phyloP scores from a whole-genome alignment of 352 stramenopile genomes.

The Phytophthora capsici region DNA sequence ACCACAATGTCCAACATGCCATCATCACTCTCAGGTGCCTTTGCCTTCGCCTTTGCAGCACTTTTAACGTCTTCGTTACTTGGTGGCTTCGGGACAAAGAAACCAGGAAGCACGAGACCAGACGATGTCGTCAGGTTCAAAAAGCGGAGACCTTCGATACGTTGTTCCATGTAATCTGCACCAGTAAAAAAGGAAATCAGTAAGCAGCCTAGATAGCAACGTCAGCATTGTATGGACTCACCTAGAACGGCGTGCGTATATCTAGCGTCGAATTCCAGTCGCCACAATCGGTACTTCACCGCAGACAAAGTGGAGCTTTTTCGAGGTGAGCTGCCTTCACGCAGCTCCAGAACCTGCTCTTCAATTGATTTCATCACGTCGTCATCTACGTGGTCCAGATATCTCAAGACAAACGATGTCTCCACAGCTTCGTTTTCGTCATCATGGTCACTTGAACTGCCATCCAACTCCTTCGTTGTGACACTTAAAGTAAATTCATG shows the following conservation, averaged over 20 bases:
- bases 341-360: constrained; percentile 24
- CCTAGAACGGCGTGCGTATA: constrained; percentile 62
- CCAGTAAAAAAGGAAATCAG: constrained; percentile 4
- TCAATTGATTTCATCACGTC: constrained; percentile 37
- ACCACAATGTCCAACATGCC: constrained; percentile 36
- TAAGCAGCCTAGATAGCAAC: not conserved
- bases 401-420: constrained; percentile 72
- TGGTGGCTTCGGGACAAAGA: constrained; percentile 56
- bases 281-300: constrained; percentile 60
- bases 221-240: constrained; percentile 26
- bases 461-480: constrained; percentile 8
- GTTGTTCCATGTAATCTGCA: constrained; percentile 54
- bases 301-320: constrained; percentile 21
- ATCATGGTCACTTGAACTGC: constrained; percentile 4
- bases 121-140: constrained; percentile 47
- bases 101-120: constrained; percentile 57
- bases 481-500: constrained; percentile 71
- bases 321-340: not conserved
- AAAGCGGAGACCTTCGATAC: constrained; percentile 53
- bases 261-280: constrained; percentile 80
- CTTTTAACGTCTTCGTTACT: constrained; percentile 25
- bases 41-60: constrained; percentile 6
- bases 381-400: constrained; percentile 61
- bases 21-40: constrained; percentile 8
- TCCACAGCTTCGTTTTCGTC: constrained; percentile 33